Evolutionary conservation across 106 monocot species (phyloP), one percentile per base, ranked within the genome.

Genomic region (Cymbidium sinense): DNA sequence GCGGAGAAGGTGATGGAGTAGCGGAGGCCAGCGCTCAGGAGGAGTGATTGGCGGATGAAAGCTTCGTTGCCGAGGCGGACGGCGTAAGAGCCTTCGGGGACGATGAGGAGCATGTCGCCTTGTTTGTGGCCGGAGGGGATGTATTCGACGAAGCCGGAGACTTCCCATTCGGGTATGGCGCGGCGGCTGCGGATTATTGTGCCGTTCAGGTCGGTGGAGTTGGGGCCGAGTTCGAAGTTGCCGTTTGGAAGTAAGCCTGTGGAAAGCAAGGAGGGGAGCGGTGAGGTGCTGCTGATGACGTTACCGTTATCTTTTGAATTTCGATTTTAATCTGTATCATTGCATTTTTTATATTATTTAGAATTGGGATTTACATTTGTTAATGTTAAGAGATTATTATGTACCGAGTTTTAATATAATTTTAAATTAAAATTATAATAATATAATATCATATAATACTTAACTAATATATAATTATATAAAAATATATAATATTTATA

Each of bases 41-140:
- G 25, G 34, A 89, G 34, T 3, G 37, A 30, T 35, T 89, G 86
- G 44, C 76, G 75, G 75, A 89, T 81, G 19, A 80, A 86, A 13
- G 88, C 88, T 54, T 89, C 88, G 75, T 89, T 89, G 50, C 86
- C 86, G 31, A 89, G 75, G 10, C 88, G 88, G 39, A 89, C 81
- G 7, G 88, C 88, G 77, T 73, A 78, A n/a, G 61, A 78, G 3
- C 88, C 88, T 74, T 89, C 86, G 18, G 88, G 88, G 35, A 89
- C 88, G 15, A 70, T n/a, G 37, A 89, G 88, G 28, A 89, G 83
- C 88, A 86, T 86, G 88, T 86, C 88, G 21, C 86, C 83, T 62
- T 89, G 88, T 75, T 86, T 86, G 70, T 86, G 83, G 20, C 88
- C 86, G n/a, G 83, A 81, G 34, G 81, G 81, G 70, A 89, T 86